These are phyloP conservation scores for Theobroma grandiflorum DNA, from an alignment of 441 rosid species.

Conservation along the genomic window DNA sequence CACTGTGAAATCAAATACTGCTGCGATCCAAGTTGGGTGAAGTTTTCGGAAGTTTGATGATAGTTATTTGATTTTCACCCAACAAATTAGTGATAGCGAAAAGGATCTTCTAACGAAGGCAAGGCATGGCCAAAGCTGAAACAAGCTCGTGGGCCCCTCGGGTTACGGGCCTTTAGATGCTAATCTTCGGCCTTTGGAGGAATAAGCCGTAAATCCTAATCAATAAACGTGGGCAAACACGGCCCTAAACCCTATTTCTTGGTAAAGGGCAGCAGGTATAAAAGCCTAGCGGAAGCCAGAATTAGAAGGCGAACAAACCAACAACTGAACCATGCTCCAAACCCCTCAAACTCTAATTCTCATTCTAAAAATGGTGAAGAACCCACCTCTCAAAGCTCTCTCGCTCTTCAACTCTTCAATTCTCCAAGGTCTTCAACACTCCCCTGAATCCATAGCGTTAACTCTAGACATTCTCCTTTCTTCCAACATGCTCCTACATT, in stretches of 20 bases:
- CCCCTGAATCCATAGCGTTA: slow-evolving; percentile 53
- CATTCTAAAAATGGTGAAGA: slow-evolving; percentile 57
- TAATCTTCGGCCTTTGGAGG: background rate
- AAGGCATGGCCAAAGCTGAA: background rate
- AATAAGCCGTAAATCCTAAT: background rate
- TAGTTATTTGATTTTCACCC: background rate
- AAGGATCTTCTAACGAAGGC: background rate
- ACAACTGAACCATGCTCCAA: slow-evolving; percentile 35
- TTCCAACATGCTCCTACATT: slow-evolving; percentile 45
- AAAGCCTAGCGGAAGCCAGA: background rate
- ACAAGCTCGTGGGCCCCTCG: too few species aligned
- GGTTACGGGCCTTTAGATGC: background rate
- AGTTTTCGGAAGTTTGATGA: background rate
- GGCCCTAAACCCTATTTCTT: background rate
- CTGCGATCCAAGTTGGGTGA: background rate
- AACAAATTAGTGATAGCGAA: background rate
- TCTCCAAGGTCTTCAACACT: slow-evolving; percentile 50
- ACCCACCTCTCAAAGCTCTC: slow-evolving; percentile 55
- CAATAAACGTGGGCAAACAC: background rate
- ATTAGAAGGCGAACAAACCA: background rate
- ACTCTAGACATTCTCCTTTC: slow-evolving; percentile 52
- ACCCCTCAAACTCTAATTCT: slow-evolving; percentile 39
- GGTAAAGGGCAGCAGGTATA: background rate
- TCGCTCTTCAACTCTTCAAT: slow-evolving; percentile 51
- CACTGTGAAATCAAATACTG: background rate